Conservation (phyloP, 352 stramenopile genomes). For the Pythium aristosporum region DNA sequence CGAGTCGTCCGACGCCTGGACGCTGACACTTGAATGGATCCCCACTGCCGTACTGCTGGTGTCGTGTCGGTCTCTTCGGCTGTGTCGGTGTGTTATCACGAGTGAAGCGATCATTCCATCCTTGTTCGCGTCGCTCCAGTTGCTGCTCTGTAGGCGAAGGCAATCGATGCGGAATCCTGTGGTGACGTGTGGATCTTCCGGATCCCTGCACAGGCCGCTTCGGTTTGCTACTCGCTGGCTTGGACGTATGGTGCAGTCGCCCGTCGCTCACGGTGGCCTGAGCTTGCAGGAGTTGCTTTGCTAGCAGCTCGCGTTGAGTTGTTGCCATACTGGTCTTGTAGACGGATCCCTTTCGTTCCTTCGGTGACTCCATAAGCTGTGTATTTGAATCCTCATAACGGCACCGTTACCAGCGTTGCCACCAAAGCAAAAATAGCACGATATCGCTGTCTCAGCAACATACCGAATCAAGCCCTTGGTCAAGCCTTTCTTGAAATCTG, state of each 20-base stretch:
- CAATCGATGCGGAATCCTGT: slow-evolving; percentile 31
- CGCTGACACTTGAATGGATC: slow-evolving; percentile 9
- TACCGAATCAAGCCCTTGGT: not conserved
- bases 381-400: not conserved
- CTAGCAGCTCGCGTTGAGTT: slow-evolving; percentile 41
- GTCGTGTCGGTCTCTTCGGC: slow-evolving; percentile 41
- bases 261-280: slow-evolving; percentile 15
- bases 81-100: slow-evolving; percentile 46
- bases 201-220: not conserved
- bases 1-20: slow-evolving; percentile 24
- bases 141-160: slow-evolving; percentile 48
- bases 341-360: not conserved
- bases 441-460: not conserved
- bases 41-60: slow-evolving; percentile 45
- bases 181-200: slow-evolving; percentile 31
- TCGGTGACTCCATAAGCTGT: not conserved
- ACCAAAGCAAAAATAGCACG: not conserved
- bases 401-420: not conserved
- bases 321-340: slow-evolving; percentile 33
- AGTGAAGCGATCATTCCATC: slow-evolving; percentile 75
- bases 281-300: slow-evolving; percentile 44
- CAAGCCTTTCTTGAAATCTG: not conserved
- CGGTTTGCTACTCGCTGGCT: slow-evolving; percentile 14
- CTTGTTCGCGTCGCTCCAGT: slow-evolving; percentile 60
- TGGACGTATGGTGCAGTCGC: slow-evolving; percentile 6